Evolutionary conservation across 805 yeast species (phyloP).

Genomic region (Myxozyma geophila): DNA sequence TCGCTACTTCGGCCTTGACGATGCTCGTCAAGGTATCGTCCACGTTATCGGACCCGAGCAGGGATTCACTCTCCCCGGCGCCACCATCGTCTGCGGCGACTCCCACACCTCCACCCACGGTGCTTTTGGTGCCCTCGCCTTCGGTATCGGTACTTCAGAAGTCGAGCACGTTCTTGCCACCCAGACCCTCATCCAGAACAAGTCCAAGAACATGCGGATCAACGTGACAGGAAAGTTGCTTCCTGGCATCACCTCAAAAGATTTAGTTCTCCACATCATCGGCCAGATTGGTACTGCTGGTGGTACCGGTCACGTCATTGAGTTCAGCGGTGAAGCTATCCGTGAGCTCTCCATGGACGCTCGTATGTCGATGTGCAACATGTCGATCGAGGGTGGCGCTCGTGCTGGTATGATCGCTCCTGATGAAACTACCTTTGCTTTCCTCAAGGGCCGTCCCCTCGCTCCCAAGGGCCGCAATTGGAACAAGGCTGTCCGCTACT

Average conservation of each 20-base stretch:
- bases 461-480: constrained; percentile 94
- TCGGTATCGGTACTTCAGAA: constrained; percentile 99
- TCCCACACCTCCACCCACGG: constrained; percentile 99
- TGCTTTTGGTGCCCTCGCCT: constrained; percentile 96
- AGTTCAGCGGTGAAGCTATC: constrained; percentile 95
- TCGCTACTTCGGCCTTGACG: constrained; percentile 93
- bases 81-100: constrained; percentile 99
- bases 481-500: constrained; percentile 91
- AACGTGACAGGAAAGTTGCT: constrained; percentile 78
- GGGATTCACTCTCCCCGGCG: constrained; percentile 97
- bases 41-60: constrained; percentile 99
- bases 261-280: constrained; percentile 89
- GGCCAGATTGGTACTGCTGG: constrained; percentile 99
- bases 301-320: constrained; percentile 97
- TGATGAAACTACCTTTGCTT: constrained; percentile 84
- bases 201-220: constrained; percentile 95
- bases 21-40: constrained; percentile 95
- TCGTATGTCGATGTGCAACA: constrained; percentile 98
- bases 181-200: constrained; percentile 91
- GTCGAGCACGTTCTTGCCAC: constrained; percentile 99
- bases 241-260: constrained; percentile 95
- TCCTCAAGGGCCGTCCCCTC: constrained; percentile 90
- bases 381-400: constrained; percentile 99
- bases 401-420: constrained; percentile 99
- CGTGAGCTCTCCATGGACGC: constrained; percentile 93